Evolutionary conservation across 2,329 filamentous ascomycete genomes (phyloP).

Genomic region (Bisporella sp.): DNA sequence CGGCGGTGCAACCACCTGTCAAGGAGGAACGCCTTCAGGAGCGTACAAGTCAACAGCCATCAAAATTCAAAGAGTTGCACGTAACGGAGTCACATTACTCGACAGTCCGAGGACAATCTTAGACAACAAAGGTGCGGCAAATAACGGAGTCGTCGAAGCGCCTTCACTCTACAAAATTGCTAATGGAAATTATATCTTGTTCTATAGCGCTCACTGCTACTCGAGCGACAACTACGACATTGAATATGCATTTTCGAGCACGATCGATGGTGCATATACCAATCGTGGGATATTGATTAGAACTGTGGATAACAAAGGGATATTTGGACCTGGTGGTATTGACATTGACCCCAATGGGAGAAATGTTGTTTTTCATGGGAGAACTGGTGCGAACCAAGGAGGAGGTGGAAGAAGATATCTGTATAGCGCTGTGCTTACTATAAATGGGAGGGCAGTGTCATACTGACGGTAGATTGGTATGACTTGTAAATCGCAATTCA

Average conservation of each 20-base stretch:
- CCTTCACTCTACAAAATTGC: neutral
- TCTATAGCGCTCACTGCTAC: neutral
- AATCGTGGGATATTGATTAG: too few species aligned
- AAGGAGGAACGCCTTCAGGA: neutral
- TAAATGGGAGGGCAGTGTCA: neutral
- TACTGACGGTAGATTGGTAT: neutral
- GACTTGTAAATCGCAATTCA: too few species aligned
- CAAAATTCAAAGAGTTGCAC: neutral
- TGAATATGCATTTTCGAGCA: neutral
- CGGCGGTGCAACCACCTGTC: neutral
- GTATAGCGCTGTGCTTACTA: neutral
- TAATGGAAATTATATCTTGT: neutral
- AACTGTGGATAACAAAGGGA: too few species aligned
- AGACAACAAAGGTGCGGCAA: neutral
- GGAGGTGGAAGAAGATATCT: neutral
- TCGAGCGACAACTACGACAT: neutral
- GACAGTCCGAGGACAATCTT: neutral
- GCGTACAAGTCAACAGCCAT: neutral
- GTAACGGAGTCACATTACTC: neutral
- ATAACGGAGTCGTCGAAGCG: neutral
- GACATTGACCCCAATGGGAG: neutral
- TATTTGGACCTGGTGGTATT: too few species aligned
- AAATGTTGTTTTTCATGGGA: neutral
- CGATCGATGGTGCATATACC: neutral
- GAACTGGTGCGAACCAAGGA: neutral